These are phyloP conservation scores for Neurospora sp. DNA, from an alignment of 495 filamentous ascomycete genomes.

Conservation along the genomic window DNA sequence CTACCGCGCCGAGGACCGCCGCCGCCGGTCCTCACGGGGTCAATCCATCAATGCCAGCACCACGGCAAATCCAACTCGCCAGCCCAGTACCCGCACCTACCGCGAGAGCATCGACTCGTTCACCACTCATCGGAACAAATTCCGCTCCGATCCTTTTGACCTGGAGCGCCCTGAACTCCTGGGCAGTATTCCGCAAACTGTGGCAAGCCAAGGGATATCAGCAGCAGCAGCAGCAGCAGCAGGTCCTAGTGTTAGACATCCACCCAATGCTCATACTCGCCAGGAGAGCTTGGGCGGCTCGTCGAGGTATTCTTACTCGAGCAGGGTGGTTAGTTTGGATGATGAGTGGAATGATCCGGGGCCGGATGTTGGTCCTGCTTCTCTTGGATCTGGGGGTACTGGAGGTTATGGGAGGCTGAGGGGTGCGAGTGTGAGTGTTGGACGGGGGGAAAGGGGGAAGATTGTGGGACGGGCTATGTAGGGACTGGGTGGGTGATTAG, in stretches of 20 bases:
- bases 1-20: constrained; percentile 6
- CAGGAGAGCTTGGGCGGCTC: constrained; percentile 4
- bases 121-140: constrained; percentile 33
- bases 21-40: constrained; percentile 34
- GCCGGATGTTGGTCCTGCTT: constrained; percentile 37
- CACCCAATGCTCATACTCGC: constrained; percentile 5
- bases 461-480: background rate
- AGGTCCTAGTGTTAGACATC: background rate
- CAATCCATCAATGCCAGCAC: constrained; percentile 25
- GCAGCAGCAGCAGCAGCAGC: constrained; percentile 2
- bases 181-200: constrained; percentile 3
- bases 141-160: constrained; percentile 59
- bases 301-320: constrained; percentile 32
- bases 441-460: background rate
- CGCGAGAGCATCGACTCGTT: constrained; percentile 26
- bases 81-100: constrained; percentile 18
- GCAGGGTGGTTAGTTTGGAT: constrained; percentile 26
- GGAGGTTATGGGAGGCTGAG: background rate
- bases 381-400: background rate
- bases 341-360: constrained; percentile 44
- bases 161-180: constrained; percentile 45
- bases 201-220: constrained; percentile 1
- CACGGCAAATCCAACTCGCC: constrained; percentile 4
- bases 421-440: background rate
- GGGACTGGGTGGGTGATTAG: background rate